Conservation (phyloP, 2,329 filamentous ascomycete species). For the Curvularia lunata region DNA sequence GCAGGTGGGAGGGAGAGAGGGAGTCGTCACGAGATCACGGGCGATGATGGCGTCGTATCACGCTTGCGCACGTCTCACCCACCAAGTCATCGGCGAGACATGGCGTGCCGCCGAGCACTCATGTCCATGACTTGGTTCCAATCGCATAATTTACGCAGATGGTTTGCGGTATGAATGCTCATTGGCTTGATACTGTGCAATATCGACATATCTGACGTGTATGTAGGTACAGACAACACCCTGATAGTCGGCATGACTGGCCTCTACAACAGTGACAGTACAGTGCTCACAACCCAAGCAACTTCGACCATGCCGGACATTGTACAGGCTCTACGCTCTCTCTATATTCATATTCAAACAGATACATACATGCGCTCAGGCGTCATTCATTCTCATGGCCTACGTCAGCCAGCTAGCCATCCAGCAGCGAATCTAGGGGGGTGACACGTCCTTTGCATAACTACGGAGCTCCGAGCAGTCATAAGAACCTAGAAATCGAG, state of each 20-base stretch:
- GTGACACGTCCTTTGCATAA: background rate
- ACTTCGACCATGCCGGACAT: background rate
- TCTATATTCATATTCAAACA: background rate
- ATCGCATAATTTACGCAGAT: background rate
- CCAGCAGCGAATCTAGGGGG: background rate
- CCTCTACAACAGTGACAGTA: background rate
- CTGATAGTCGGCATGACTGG: background rate
- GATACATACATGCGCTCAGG: background rate
- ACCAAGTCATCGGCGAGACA: constrained; percentile 26
- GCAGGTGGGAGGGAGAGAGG: constrained; percentile 12
- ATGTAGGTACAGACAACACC: background rate
- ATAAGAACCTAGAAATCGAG: no score
- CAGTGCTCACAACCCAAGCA: background rate
- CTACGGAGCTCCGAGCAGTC: no score
- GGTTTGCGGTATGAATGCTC: background rate
- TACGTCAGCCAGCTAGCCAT: background rate
- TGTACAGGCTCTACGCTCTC: background rate
- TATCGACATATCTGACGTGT: background rate
- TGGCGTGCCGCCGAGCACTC: constrained; percentile 15
- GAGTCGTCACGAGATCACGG: constrained; percentile 32
- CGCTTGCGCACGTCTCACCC: constrained; percentile 31
- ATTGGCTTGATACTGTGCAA: background rate
- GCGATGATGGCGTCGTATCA: constrained; percentile 28
- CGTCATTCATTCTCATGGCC: background rate
- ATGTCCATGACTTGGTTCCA: constrained; percentile 9